Percentiles rank a stretch among this genome's conserved stretches.
Conservation (phyloP, 2,329 filamentous ascomycete species). For the Aspergillus intermedius region DNA sequence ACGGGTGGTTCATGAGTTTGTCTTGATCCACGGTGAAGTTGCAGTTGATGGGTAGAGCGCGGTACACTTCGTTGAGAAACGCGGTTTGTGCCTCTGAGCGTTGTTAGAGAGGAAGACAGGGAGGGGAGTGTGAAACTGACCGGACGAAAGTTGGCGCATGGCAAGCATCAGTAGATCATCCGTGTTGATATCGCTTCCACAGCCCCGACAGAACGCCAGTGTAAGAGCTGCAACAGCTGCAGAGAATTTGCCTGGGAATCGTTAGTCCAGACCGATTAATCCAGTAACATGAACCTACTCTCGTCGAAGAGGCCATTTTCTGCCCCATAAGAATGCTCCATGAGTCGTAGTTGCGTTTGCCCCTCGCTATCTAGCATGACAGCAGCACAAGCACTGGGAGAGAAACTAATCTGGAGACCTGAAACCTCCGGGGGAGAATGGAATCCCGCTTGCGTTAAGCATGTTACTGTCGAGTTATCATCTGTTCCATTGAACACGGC, state of each 20-base stretch:
- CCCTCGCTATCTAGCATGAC: conserved; percentile 34
- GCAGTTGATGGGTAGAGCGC: conserved; percentile 63
- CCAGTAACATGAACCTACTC: conserved; percentile 19
- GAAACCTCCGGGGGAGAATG: conserved; percentile 60
- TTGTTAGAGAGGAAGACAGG: conserved; percentile 15
- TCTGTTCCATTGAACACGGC: conserved; percentile 58
- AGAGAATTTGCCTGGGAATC: conserved; percentile 29
- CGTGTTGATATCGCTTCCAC: conserved; percentile 46
- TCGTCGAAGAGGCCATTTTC: conserved; percentile 31
- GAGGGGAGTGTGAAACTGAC: conserved; percentile 35
- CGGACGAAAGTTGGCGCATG: conserved; percentile 44
- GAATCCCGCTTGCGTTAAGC: conserved; percentile 72
- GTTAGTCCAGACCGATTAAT: conserved; percentile 3
- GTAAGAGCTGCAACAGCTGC: conserved; percentile 59
- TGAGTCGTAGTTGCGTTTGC: conserved; percentile 31
- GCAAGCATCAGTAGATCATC: conserved; percentile 66
- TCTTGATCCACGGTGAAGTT: conserved; percentile 81
- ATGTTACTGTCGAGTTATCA: conserved; percentile 60
- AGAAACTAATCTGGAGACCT: conserved; percentile 39
- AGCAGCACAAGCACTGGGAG: conserved; percentile 39
- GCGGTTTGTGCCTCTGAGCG: conserved; percentile 52
- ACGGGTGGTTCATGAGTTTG: conserved; percentile 63
- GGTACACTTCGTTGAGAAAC: conserved; percentile 61
- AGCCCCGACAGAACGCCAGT: conserved; percentile 45
- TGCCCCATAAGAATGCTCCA: conserved; percentile 36